Conservation (phyloP, 495 filamentous ascomycete species). For the Hypoxylon trugodes region DNA sequence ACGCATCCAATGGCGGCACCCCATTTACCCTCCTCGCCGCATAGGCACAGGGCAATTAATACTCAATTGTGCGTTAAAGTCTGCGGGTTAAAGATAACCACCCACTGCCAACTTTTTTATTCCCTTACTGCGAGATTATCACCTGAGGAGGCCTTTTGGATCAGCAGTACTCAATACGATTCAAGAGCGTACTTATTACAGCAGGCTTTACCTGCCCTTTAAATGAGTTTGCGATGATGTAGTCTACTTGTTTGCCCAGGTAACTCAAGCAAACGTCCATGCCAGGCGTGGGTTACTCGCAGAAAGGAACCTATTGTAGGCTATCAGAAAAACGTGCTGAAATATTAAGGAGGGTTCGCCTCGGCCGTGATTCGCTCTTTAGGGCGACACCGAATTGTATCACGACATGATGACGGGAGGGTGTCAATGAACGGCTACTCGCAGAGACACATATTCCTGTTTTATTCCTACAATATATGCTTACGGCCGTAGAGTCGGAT, state of each 20-base stretch:
- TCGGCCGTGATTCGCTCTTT: slow-evolving; percentile 13
- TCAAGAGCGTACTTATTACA: neutral
- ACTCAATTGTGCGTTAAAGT: slow-evolving; percentile 2
- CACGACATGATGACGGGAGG: slow-evolving; percentile 18
- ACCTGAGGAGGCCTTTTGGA: neutral
- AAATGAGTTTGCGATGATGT: neutral
- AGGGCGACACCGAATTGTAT: slow-evolving; percentile 9
- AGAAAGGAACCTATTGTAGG: slow-evolving; percentile 10
- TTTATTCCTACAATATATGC: slow-evolving; percentile 8
- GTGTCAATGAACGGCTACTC: slow-evolving; percentile 12
- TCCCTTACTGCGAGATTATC: slow-evolving; percentile 10
- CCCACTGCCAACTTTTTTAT: slow-evolving; percentile 9
- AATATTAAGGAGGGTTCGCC: slow-evolving; percentile 2
- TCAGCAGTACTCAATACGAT: neutral
- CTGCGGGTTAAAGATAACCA: slow-evolving; percentile 15
- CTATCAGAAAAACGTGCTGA: slow-evolving; percentile 11
- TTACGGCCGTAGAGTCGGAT: slow-evolving; percentile 33
- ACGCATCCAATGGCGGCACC: slow-evolving; percentile 15
- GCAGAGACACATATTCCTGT: slow-evolving; percentile 7
- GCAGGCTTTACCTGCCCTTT: neutral
- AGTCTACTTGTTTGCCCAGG: slow-evolving; percentile 12
- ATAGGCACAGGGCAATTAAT: slow-evolving; percentile 22
- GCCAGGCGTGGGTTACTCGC: neutral
- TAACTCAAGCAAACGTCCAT: slow-evolving; percentile 24
- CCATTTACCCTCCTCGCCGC: slow-evolving; percentile 24